These are phyloP conservation scores for Alternaria solani DNA, from an alignment of 2,329 filamentous ascomycete genomes.

Conservation along the genomic window DNA sequence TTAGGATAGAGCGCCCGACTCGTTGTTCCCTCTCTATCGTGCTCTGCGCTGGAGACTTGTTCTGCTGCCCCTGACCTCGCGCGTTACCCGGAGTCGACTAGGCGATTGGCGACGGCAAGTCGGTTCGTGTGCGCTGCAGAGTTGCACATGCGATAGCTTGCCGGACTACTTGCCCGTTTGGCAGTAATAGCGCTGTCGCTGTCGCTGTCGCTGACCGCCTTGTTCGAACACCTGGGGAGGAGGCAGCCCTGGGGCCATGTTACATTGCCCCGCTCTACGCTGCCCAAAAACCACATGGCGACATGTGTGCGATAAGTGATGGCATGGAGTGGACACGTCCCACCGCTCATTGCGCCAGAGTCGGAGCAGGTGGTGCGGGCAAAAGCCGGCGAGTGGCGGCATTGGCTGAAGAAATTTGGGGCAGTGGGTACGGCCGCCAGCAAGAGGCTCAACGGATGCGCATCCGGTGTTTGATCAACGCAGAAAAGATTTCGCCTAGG, in stretches of 20 bases:
- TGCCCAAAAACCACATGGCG: background rate
- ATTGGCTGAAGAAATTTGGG: conserved; percentile 32
- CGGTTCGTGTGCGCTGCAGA: background rate
- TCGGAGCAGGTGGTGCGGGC: conserved; percentile 22
- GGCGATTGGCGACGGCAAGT: background rate
- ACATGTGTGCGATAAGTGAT: conserved; percentile 13
- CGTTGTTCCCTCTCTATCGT: background rate
- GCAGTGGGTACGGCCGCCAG: conserved; percentile 30
- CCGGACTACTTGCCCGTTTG: conserved; percentile 16
- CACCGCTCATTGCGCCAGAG: conserved; percentile 26
- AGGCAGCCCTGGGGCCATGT: background rate
- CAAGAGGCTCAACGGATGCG: conserved; percentile 34
- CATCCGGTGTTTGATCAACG: conserved; percentile 15
- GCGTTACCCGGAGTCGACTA: conserved; percentile 12
- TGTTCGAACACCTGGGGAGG: conserved; percentile 1
- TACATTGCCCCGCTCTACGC: background rate
- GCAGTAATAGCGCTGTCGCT: conserved; percentile 6
- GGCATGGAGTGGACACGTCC: conserved; percentile 25
- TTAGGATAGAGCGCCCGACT: background rate
- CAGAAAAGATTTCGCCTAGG: conserved; percentile 40
- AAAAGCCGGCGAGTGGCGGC: conserved; percentile 25
- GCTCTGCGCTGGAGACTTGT: background rate
- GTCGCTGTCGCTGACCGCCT: conserved; percentile 11
- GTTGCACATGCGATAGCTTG: conserved; percentile 1
- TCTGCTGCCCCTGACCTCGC: background rate